Evolutionary conservation across 148 eudicot genomes (phyloP).

Genomic region (Agrostemma githago): DNA sequence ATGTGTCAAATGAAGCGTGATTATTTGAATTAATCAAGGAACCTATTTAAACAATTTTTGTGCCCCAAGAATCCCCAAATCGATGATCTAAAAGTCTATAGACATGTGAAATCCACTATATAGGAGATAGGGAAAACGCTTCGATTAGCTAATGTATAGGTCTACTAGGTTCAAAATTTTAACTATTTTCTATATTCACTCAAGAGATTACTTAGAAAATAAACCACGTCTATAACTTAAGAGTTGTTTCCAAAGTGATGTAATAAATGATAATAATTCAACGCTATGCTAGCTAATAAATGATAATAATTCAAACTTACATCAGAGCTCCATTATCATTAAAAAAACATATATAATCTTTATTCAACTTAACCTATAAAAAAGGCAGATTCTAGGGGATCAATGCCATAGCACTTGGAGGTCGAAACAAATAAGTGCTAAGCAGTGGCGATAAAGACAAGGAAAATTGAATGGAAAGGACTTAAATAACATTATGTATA

Average conservation of each 20-base stretch:
- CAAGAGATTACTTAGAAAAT: constrained; percentile 7
- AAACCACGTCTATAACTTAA: constrained; percentile 6
- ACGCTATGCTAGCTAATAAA: not conserved
- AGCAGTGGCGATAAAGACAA: not conserved
- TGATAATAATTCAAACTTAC: not conserved
- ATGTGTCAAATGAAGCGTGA: no score
- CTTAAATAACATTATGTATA: not conserved
- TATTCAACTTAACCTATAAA: not conserved
- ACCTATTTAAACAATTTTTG: not conserved
- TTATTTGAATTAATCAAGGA: not conserved
- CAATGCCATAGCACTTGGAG: not conserved
- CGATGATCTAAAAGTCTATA: no score
- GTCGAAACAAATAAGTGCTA: not conserved
- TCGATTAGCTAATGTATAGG: not conserved
- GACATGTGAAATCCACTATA: no score
- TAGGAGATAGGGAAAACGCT: not conserved
- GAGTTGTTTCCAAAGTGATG: not conserved
- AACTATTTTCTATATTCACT: not conserved
- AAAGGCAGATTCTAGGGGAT: not conserved
- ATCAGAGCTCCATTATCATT: not conserved
- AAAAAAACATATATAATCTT: not conserved
- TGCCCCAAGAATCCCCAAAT: not conserved
- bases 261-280: not conserved
- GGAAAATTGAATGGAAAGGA: not conserved
- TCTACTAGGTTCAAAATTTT: constrained; percentile 9